Evolutionary conservation across 257 asterid genomes (phyloP).

Genomic region (Nicotiana obtusifolia): DNA sequence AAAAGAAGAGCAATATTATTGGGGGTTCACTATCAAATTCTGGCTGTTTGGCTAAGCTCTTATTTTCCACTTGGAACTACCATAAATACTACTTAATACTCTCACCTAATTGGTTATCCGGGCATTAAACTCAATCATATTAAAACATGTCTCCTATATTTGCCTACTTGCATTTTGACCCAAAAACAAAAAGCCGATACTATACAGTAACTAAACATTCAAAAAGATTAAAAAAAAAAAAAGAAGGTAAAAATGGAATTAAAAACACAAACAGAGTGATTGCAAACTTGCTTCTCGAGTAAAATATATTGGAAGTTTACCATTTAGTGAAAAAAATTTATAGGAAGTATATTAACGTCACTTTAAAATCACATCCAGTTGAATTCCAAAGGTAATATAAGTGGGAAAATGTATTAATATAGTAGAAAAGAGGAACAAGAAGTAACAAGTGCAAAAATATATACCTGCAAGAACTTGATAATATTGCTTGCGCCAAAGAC

Average conservation of each 20-base stretch:
- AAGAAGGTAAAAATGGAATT: no score
- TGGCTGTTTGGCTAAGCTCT: background rate
- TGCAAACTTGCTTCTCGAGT: no score
- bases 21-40: background rate
- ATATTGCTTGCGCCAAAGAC: conserved; percentile 92
- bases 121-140: background rate
- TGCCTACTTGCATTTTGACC: background rate
- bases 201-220: no score
- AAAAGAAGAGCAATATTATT: background rate
- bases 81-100: background rate
- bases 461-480: conserved; percentile 77
- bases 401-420: background rate
- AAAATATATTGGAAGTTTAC: no score
- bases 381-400: background rate
- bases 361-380: background rate
- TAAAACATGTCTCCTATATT: background rate
- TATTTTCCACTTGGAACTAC: background rate
- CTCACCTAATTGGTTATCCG: background rate
- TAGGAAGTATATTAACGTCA: background rate
- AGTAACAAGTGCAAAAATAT: background rate
- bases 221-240: no score
- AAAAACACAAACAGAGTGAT: no score
- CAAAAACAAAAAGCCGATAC: no score
- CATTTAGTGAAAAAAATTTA: no score
- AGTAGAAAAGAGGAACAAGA: background rate